Base-by-base conservation (phyloP, 2,329 filamentous ascomycete species). In the Juglanconis oblonga region DNA sequence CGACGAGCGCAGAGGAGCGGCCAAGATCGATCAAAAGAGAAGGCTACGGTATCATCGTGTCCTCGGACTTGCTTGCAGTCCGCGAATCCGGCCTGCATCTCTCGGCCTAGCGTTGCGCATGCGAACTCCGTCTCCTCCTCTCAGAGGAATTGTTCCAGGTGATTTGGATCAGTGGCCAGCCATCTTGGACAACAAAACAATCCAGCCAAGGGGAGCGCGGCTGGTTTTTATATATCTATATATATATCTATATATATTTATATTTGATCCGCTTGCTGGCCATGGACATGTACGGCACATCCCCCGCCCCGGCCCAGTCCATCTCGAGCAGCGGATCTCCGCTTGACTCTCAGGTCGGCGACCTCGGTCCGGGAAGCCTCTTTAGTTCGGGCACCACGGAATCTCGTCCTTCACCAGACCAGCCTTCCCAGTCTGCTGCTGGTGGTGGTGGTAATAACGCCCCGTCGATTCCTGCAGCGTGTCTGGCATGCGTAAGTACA, bases 401-500 rank as follows among this genome's bases (percentile, higher is more conserved):
- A 14, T 31, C 62, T 51, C 59, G 38, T n/a, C 52, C 35, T 29
- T 38, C 55, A 9, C 42, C 54, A 40, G 59, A 61, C 48, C 42
- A 53, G 33, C 44, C 29, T 11, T 62, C 59, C 13, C 53, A 58
- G 42, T 31, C 56, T 51, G n/a, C 35, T n/a, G 50, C 50, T 11
- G 44, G 45, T 31, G 42, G 32, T 33, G 40, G 17, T 17, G 17
- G 17, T 17, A 17, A 17, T 17, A 17, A 33, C n/a, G 48, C 42
- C 54, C 66, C 72, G 62, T 71, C 75, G 35, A 72, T 80, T 58
- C 76, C 81, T 52, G 80, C 82, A 35, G 82, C 82, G 31, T 85
- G 82, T 68, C 73, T 85, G 50, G 78, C 79, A 58, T 85, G 82
- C 71, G 82, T 85, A 75, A 74, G 81, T 74, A 36, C 36, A 59